Evolutionary conservation across 2,329 filamentous ascomycete genomes (phyloP).

Genomic region (Fusarium sp.): DNA sequence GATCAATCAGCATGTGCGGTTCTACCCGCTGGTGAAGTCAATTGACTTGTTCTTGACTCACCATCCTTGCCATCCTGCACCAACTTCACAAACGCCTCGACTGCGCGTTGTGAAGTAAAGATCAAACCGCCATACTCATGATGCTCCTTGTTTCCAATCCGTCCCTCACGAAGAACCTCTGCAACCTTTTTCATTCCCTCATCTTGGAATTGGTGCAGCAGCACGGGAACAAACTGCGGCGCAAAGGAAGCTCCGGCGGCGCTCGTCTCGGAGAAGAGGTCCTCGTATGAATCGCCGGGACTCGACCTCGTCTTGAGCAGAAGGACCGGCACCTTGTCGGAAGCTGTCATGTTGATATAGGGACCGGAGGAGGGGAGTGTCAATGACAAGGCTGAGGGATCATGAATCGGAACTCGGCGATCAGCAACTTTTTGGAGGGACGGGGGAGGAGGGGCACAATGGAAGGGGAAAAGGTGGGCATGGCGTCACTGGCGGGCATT

Average conservation of each 20-base stretch:
- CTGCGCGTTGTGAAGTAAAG: slow-evolving; percentile 86
- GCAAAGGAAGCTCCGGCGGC: slow-evolving; percentile 60
- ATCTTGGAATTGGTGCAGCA: slow-evolving; percentile 77
- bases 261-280: slow-evolving; percentile 66
- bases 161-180: slow-evolving; percentile 58
- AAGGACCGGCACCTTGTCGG: slow-evolving; percentile 63
- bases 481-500: background rate
- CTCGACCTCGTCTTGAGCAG: slow-evolving; percentile 83
- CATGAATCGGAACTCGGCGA: background rate
- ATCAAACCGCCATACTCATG: slow-evolving; percentile 79
- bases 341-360: slow-evolving; percentile 18
- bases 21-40: background rate
- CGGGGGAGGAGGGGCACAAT: background rate
- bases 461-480: background rate
- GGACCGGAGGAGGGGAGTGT: background rate
- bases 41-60: slow-evolving; percentile 12
- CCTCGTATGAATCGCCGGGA: slow-evolving; percentile 78
- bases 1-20: background rate
- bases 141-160: slow-evolving; percentile 54
- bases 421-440: background rate
- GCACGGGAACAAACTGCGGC: slow-evolving; percentile 80
- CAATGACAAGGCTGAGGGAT: background rate
- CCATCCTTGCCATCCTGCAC: slow-evolving; percentile 65
- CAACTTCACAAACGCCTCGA: slow-evolving; percentile 79
- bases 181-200: slow-evolving; percentile 67